These are phyloP conservation scores for Phytophthora ramorum DNA, from an alignment of 352 stramenopile genomes.

Conservation along the genomic window DNA sequence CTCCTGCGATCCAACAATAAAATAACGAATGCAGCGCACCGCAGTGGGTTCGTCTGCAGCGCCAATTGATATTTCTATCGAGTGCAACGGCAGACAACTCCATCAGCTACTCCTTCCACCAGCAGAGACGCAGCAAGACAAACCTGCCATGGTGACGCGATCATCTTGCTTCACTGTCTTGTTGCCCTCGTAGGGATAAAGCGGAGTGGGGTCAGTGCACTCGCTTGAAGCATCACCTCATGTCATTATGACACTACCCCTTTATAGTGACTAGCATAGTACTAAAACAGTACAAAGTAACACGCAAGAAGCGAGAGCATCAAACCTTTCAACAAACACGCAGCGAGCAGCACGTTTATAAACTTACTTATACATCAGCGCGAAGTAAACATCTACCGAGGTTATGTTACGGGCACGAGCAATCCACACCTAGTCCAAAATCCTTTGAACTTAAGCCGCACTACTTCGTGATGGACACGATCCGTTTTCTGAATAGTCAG, in stretches of 20 bases:
- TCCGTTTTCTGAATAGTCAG: slow-evolving; percentile 23
- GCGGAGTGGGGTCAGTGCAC: slow-evolving; percentile 14
- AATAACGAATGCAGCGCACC: slow-evolving; percentile 29
- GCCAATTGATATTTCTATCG: slow-evolving; percentile 66
- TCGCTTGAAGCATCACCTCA: slow-evolving; percentile 21
- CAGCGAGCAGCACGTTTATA: neutral
- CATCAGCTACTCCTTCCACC: neutral
- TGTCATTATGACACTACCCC: slow-evolving; percentile 2
- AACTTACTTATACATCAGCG: neutral
- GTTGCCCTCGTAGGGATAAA: slow-evolving; percentile 5
- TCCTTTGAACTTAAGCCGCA: neutral
- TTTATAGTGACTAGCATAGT: no score
- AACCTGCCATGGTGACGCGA: slow-evolving; percentile 49
- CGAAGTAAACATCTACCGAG: neutral
- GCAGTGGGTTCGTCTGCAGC: slow-evolving; percentile 57
- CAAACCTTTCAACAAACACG: neutral
- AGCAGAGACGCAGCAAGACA: neutral
- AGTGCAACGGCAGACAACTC: neutral
- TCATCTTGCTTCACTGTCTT: slow-evolving; percentile 11
- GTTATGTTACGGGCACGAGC: neutral
- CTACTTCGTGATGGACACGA: slow-evolving; percentile 27
- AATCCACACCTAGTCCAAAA: no score
- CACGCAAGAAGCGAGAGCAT: no score
- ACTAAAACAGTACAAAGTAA: no score
- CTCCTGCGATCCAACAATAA: neutral